Percentiles rank a stretch among this genome's conserved stretches.
These are phyloP conservation scores for Loxodes magnus DNA, from an alignment of 73 alveolate species.

Conservation along the genomic window DNA sequence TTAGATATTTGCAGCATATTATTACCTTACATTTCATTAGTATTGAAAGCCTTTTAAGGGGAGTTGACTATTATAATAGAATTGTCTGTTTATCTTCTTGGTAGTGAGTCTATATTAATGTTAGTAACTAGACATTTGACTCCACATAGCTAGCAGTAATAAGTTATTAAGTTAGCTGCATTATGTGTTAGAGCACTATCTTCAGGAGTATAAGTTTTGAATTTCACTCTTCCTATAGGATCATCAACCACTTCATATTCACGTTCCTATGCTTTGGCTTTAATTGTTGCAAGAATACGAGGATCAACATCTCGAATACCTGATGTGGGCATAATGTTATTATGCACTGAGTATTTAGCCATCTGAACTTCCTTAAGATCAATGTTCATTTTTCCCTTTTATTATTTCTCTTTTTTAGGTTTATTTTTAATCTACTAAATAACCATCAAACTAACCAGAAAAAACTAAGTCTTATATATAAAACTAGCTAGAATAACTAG, in stretches of 20 bases:
- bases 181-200: slow-evolving; percentile 7
- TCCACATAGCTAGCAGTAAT: slow-evolving; percentile 12
- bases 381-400: too few relatives aligned
- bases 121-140: not conserved
- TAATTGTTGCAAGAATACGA: not conserved
- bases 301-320: slow-evolving; percentile 9
- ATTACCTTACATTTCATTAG: too few relatives aligned
- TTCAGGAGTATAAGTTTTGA: slow-evolving; percentile 12
- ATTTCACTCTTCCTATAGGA: slow-evolving; percentile 5
- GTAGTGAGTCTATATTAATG: not conserved
- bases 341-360: too few relatives aligned
- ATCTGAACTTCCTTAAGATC: too few relatives aligned
- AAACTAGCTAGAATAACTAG: too few relatives aligned
- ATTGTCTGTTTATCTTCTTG: slow-evolving; percentile 3
- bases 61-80: not conserved
- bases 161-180: not conserved
- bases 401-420: too few relatives aligned
- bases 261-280: slow-evolving; percentile 6
- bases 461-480: too few relatives aligned
- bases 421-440: too few relatives aligned
- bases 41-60: not conserved
- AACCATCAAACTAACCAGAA: too few relatives aligned
- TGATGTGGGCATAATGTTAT: slow-evolving; percentile 8
- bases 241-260: slow-evolving; percentile 16
- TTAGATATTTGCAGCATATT: too few relatives aligned